Conservation (phyloP, 768 basidiomycete genomes). For the Psilocybe sp. region DNA sequence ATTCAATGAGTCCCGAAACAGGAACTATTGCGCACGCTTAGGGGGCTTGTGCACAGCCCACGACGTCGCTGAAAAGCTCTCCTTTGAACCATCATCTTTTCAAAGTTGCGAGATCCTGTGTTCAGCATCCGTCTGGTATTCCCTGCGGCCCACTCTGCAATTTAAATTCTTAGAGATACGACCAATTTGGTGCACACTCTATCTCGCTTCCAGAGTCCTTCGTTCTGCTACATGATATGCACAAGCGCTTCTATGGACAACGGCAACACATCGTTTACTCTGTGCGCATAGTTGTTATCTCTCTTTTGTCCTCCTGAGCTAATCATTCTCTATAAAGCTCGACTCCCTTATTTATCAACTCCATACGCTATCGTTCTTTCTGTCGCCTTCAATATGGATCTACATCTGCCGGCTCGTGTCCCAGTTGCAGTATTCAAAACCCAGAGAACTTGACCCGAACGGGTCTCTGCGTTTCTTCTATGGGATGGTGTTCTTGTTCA, state of each 20-base stretch:
- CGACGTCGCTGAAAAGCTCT: too few species aligned
- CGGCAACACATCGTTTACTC: conserved; percentile 70
- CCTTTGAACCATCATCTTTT: too few species aligned
- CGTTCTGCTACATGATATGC: conserved; percentile 45
- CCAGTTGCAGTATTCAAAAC: conserved; percentile 66
- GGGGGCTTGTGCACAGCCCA: too few species aligned
- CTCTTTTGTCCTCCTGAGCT: background rate
- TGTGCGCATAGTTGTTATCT: conserved; percentile 35
- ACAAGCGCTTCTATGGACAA: conserved; percentile 61
- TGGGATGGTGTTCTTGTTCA: conserved; percentile 54
- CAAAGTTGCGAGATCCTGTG: too few species aligned
- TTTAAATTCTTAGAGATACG: too few species aligned
- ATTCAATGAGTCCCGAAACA: too few species aligned
- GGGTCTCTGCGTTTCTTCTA: conserved; percentile 71
- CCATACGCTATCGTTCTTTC: conserved; percentile 73
- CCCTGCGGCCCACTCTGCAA: too few species aligned
- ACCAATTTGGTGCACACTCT: too few species aligned
- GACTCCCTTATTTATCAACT: conserved; percentile 71
- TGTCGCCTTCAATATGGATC: conserved; percentile 63
- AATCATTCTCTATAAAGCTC: conserved; percentile 41
- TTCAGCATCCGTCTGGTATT: too few species aligned
- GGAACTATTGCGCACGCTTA: too few species aligned
- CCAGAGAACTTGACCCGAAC: conserved; percentile 62
- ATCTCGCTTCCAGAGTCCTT: too few species aligned
- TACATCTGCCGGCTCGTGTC: conserved; percentile 52